Conservation (phyloP, 495 filamentous ascomycete genomes). For the Polyplosphaeria fusca region DNA sequence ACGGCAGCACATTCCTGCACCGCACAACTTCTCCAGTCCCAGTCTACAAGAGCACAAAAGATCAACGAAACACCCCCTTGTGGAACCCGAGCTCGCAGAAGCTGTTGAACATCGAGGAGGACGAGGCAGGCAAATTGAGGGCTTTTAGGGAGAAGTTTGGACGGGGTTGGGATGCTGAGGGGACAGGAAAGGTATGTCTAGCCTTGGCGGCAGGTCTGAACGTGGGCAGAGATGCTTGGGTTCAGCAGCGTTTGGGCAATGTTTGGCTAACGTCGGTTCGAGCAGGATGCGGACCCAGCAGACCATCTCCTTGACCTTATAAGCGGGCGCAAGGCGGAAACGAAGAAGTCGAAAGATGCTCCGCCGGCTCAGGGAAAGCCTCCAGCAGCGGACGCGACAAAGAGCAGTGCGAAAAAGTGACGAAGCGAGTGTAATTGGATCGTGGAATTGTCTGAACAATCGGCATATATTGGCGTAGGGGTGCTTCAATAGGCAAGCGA, state of each 20-base stretch:
- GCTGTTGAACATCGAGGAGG: conserved; percentile 82
- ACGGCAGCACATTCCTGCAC: conserved; percentile 80
- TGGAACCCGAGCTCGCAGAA: conserved; percentile 84
- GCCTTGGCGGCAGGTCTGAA: too few species aligned
- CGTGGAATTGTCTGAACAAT: too few species aligned
- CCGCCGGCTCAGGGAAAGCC: too few species aligned
- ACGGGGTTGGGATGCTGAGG: conserved; percentile 69
- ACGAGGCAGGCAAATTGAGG: conserved; percentile 86
- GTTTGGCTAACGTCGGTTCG: too few species aligned
- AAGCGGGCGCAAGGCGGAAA: conserved; percentile 17
- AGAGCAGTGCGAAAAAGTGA: too few species aligned
- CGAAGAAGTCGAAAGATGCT: conserved; percentile 19
- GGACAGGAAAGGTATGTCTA: conserved; percentile 29
- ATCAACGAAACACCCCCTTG: conserved; percentile 79
- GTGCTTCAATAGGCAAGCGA: too few species aligned
- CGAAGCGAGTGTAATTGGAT: too few species aligned
- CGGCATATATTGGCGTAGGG: too few species aligned
- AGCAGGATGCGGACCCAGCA: conserved; percentile 3
- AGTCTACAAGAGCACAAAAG: conserved; percentile 73
- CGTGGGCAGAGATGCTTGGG: too few species aligned
- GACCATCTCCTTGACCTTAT: conserved; percentile 33
- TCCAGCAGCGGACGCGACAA: too few species aligned
- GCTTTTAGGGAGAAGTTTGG: conserved; percentile 85
- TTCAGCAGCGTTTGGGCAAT: too few species aligned
- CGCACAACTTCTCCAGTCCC: conserved; percentile 83